Evolutionary conservation across 768 basidiomycete genomes (phyloP), one percentile per base, ranked within the genome.

Genomic region (Pleurotus ostreatus): DNA sequence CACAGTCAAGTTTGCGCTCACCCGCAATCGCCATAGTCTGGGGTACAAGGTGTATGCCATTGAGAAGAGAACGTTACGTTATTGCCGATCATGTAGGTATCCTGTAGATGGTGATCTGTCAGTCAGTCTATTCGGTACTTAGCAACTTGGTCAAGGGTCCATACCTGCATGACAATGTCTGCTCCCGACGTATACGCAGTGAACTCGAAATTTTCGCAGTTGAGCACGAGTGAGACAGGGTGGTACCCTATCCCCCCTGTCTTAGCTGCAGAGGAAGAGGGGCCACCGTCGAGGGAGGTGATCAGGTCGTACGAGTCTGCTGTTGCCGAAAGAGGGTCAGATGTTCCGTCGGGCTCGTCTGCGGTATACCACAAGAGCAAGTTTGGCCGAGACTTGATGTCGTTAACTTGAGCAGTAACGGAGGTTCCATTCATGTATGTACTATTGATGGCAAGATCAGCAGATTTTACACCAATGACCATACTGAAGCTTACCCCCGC

Each of bases 311-410:
- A 80, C 0, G 84, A 68, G 22, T 67, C 69, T 2, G 68, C 57
- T 0, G 88, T 83, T 0, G 86, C 85, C 49, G 84, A 74, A 40
- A 86, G 71, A 6, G 89, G 86, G 58, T 88, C 85, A 8, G 78
- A 78, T 0, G 81, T 84, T 39, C 88, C 87, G 61, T 89, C 87
- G 0, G 84, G 86, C 66, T 90, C 88, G 60, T 90, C 86, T 0
- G 76, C 85, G 1, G 86, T 88, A 67, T 89, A 89, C 84, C 85
- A 88, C 1, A 86, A 68, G 13, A 91, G 73, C 23, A 92, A 77
- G 60, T 89, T 91, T 0, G 82, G 76, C 1, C 85, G 78, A 34
- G 78, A 74, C 62, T 87, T 88, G 70, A 92, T 77, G 38, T 69
- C 70, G 57, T 85, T 83, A 16, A 92, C 89, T 70, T 93, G 81